Evolutionary conservation across 2,329 filamentous ascomycete species (phyloP).

Genomic region (Colletotrichum spinosum): DNA sequence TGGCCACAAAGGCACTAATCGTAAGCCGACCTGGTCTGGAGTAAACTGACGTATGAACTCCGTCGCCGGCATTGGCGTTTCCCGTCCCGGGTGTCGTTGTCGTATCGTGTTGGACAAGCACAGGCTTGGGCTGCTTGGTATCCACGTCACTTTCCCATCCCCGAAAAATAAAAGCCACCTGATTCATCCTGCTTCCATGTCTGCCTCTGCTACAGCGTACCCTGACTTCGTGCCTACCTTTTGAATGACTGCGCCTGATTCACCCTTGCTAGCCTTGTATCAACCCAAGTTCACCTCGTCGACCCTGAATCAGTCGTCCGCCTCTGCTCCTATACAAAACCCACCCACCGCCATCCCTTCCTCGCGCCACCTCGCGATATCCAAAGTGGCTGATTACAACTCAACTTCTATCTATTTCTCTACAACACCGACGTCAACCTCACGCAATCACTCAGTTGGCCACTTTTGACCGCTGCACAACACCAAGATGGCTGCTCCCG

Average conservation of each 20-base stretch:
- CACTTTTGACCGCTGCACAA: background rate
- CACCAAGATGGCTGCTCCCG: slow-evolving; percentile 76
- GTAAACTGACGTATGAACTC: slow-evolving; percentile 11
- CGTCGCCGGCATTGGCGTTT: slow-evolving; percentile 5
- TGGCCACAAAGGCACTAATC: too few relatives aligned
- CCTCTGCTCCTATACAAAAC: slow-evolving; percentile 6
- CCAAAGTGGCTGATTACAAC: slow-evolving; percentile 1
- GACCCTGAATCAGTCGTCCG: background rate
- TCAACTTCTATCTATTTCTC: background rate
- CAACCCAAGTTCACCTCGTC: background rate
- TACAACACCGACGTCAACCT: background rate
- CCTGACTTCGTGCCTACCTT: slow-evolving; percentile 8
- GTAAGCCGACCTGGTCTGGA: too few relatives aligned
- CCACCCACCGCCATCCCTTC: slow-evolving; percentile 1
- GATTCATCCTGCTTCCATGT: background rate
- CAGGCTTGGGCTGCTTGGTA: background rate
- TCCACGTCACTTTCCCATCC: slow-evolving; percentile 1
- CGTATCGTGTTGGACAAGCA: too few relatives aligned
- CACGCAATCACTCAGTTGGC: background rate
- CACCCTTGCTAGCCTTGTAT: slow-evolving; percentile 17
- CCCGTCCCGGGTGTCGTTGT: background rate
- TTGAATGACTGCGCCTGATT: slow-evolving; percentile 15
- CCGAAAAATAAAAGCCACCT: background rate
- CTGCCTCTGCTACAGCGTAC: too few relatives aligned
- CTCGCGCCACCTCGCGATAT: background rate